Base-by-base conservation (phyloP, 2,329 filamentous ascomycete genomes). In the Tolypocladium capitatum region DNA sequence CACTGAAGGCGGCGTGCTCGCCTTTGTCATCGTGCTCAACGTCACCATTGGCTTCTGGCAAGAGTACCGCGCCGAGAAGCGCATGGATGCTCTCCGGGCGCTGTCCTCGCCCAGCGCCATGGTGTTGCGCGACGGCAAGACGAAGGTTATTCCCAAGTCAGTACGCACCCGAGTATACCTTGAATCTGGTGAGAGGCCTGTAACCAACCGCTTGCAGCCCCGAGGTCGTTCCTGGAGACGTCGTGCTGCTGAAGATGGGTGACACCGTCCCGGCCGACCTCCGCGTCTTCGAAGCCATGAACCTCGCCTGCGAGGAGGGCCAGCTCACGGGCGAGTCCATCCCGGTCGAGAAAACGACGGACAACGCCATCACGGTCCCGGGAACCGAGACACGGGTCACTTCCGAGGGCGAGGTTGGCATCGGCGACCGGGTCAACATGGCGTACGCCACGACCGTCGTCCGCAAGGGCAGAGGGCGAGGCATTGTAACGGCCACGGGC, bases 281-380 rank as follows among this genome's bases (percentile, higher is more conserved):
- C 36, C 79, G 83, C 47, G 64, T 83, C 20, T 74, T 85, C 54
- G 81, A 87, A 57, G 77, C 75, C 50, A 85, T 90, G 76, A 91
- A 92, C 61, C 73, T 89, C 42, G 80, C 81, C 51, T 87, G 84
- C 58, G 87, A 94, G 56, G 84, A 89, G 63, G 81, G 83, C 42
- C 79, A 84, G 45, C 74, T 89, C 41, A 89, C 85, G 7, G 85
- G 85, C 58, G 85, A 90, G 63, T 84, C 84, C 4, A 70, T 84
- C 16, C 81, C 84, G 7, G 81, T 85, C 27, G 78, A 81, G 60
- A 84, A 89, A 68, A 72, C 75, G 40, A 68, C 74, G 21, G 71
- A 76, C 20, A 71, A 71, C 55, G 64, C 68, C 50, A 72, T 76
- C 24, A 46, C 56, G 7, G 60, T 66, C 7, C 69, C 68, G 4